These are phyloP conservation scores for Colletotrichum tropicicola DNA, from an alignment of 2,329 filamentous ascomycete species.

Conservation along the genomic window DNA sequence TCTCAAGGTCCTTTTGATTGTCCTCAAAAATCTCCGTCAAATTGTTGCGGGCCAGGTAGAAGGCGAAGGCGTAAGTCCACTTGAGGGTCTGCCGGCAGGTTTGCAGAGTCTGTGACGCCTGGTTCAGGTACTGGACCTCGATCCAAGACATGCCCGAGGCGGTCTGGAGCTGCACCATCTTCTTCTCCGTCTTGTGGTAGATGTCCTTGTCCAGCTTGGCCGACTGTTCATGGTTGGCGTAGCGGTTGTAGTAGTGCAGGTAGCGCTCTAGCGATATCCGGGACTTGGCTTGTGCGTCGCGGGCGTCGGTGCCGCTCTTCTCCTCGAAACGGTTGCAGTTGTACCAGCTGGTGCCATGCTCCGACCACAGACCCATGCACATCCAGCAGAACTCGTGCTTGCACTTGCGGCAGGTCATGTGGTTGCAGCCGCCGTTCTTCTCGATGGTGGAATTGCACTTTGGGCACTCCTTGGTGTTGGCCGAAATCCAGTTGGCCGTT, in stretches of 20 bases:
- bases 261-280: conserved; percentile 94
- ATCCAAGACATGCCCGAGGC: conserved; percentile 98
- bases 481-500: conserved; percentile 99
- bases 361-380: conserved; percentile 99
- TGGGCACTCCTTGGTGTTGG: conserved; percentile 98
- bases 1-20: conserved; percentile 97
- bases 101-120: conserved; percentile 91
- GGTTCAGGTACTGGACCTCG: conserved; percentile 95
- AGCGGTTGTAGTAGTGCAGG: conserved; percentile 98
- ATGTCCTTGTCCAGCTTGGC: conserved; percentile 97
- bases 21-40: conserved; percentile 97
- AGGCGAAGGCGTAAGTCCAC: conserved; percentile 99
- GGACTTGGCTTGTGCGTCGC: conserved; percentile 91
- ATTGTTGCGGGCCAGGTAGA: conserved; percentile 96
- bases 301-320: conserved; percentile 89
- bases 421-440: conserved; percentile 98
- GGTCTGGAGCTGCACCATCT: conserved; percentile 96
- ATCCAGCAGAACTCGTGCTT: conserved; percentile 99
- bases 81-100: conserved; percentile 98
- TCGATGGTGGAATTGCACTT: conserved; percentile 97
- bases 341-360: conserved; percentile 99
- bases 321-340: conserved; percentile 98
- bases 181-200: conserved; percentile 95
- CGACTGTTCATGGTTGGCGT: conserved; percentile 98
- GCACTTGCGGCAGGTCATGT: conserved; percentile 97